Conservation (phyloP, 2,329 filamentous ascomycete species). For the Triangularia verruculosa region DNA sequence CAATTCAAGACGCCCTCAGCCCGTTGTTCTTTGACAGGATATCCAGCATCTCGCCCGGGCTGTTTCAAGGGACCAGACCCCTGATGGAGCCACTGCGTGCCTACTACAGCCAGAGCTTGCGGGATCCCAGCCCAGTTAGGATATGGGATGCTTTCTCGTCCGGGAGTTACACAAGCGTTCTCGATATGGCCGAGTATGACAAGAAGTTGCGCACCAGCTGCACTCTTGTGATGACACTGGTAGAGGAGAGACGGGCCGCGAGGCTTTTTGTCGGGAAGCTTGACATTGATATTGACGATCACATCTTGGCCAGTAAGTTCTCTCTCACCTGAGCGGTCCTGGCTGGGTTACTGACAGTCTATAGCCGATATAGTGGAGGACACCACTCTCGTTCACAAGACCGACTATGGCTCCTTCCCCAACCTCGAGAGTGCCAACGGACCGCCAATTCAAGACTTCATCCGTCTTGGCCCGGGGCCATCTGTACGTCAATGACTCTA, state of each 20-base stretch:
- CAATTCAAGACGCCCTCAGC: slow-evolving; percentile 55
- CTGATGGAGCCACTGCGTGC: slow-evolving; percentile 42
- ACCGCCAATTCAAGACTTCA: slow-evolving; percentile 41
- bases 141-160: slow-evolving; percentile 49
- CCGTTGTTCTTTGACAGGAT: slow-evolving; percentile 56
- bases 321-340: background rate
- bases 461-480: slow-evolving; percentile 50
- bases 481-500: slow-evolving; percentile 40
- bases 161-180: slow-evolving; percentile 50
- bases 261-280: slow-evolving; percentile 42
- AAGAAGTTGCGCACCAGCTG: slow-evolving; percentile 47
- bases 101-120: slow-evolving; percentile 46
- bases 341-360: background rate
- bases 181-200: slow-evolving; percentile 46
- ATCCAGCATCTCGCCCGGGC: slow-evolving; percentile 47
- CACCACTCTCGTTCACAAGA: slow-evolving; percentile 40
- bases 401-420: slow-evolving; percentile 53
- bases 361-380: slow-evolving; percentile 43
- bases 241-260: slow-evolving; percentile 49
- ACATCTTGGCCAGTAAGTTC: slow-evolving; percentile 47
- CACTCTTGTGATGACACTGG: slow-evolving; percentile 49
- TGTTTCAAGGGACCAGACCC: slow-evolving; percentile 37
- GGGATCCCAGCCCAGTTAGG: slow-evolving; percentile 36
- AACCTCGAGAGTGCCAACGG: slow-evolving; percentile 41
- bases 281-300: slow-evolving; percentile 40